Evolutionary conservation across 2,329 filamentous ascomycete genomes (phyloP), one percentile per base, ranked within the genome.

Genomic region (Ascosphaera acerosa): DNA sequence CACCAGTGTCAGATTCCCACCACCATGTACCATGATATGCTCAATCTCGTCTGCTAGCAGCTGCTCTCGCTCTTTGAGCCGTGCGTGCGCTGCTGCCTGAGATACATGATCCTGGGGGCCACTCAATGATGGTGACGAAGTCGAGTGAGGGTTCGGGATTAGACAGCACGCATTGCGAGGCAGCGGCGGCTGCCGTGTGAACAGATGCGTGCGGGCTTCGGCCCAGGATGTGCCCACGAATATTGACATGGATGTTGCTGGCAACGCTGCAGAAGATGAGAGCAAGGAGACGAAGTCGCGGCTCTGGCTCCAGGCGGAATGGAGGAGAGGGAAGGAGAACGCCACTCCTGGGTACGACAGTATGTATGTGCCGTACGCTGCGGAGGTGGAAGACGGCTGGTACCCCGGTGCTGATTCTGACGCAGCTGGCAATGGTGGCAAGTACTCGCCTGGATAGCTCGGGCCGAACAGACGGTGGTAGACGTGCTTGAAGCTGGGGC

Each of bases 391-490:
- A 1, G 77, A 68, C 6, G 73, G 64, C 22, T 90, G 63, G 45
- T 84, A 94, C 57, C 97, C 87, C 38, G 87, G 87, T 1, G 76
- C n/a, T n/a, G n/a, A n/a, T n/a, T n/a, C n/a, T n/a, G 59, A 57
- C 7, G 61, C 59, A 3, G 57, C 58, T 1, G 57, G 44, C 4
- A 52, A 49, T 1, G 77, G 68, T 6, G 73, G 64, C 22, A 91
- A 63, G 45, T 84, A 97, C 57, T 97, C 87, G 38, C 87, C 87
- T 1, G 76, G 76, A 48, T 90, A 94, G 0, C 84, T 89, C 12
- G 82, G 82, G 0, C 87, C 87, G 38, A 97, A 71, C n/a, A 92
- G 60, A 32, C 77, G 71, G 43, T 90, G 80, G 49, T 94, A 97
- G 40, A 97, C 73, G 49, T 89, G 78, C 36, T 74, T 66, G 49